A percentile compares a stretch with the other conserved stretches of the same genome.
phyloP scores from a whole-genome alignment of 108 stramenopile species.

The Nitzschia palea region DNA sequence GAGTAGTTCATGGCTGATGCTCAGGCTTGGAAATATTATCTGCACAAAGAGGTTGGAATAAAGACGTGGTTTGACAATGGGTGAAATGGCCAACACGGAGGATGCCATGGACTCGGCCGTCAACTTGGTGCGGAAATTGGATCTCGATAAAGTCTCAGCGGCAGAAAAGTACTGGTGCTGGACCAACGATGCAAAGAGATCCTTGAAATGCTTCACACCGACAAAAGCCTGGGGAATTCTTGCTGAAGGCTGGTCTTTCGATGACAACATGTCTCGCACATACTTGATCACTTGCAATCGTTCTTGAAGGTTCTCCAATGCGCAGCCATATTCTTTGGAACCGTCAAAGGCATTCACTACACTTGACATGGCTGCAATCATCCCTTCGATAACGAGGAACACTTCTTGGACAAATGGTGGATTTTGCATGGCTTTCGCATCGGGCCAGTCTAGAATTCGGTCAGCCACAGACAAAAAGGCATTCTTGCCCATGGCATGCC shows the following conservation, averaged over 20 bases:
- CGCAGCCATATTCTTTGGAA: constrained; percentile 9
- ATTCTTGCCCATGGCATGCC: constrained; percentile 7
- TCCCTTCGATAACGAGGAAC: constrained; percentile 38
- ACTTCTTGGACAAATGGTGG: constrained; percentile 28
- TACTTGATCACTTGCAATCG: constrained; percentile 17
- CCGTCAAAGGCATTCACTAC: constrained; percentile 25
- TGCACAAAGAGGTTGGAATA: constrained; percentile 58
- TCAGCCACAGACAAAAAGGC: constrained; percentile 47
- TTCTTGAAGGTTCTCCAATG: constrained; percentile 15
- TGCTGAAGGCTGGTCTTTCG: not conserved
- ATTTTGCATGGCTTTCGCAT: not conserved
- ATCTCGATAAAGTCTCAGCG: constrained; percentile 48
- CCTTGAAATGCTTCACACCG: constrained; percentile 16
- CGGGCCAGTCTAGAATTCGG: constrained; percentile 55
- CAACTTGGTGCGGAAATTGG: constrained; percentile 40
- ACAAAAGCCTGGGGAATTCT: constrained; percentile 7
- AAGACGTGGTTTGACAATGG: constrained; percentile 45
- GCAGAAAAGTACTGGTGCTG: constrained; percentile 43
- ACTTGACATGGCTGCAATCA: constrained; percentile 24
- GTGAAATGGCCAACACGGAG: constrained; percentile 46
- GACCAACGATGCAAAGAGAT: constrained; percentile 18
- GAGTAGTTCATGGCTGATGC: constrained; percentile 62
- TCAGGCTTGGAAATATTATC: constrained; percentile 58
- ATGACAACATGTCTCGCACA: constrained; percentile 8
- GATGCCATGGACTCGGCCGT: constrained; percentile 42